Evolutionary conservation across 2,329 filamentous ascomycete species (phyloP).

Genomic region (Septoria linicola): DNA sequence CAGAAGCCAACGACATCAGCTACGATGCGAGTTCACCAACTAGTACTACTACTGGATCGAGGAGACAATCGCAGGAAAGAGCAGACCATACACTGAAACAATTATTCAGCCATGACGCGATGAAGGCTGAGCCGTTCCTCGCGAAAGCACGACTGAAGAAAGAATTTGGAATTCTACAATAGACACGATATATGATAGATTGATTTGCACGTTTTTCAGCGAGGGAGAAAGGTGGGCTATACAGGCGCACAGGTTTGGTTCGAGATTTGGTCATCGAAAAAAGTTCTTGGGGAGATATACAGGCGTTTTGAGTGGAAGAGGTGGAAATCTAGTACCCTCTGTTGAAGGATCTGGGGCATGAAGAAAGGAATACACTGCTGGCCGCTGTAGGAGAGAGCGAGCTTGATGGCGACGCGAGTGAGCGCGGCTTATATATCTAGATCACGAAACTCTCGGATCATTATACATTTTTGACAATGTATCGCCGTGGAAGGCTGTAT

Average conservation of each 20-base stretch:
- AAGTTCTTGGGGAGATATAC: neutral
- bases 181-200: constrained; percentile 8
- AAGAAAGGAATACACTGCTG: neutral
- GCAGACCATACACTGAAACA: constrained; percentile 35
- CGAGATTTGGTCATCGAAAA: no score
- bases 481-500: no score
- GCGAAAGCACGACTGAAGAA: constrained; percentile 17
- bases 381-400: neutral
- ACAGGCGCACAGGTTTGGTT: no score
- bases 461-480: no score
- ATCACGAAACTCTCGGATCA: no score
- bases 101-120: constrained; percentile 38
- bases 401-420: no score
- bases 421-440: no score
- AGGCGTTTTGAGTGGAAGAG: constrained; percentile 1
- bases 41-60: neutral
- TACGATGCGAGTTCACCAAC: constrained; percentile 28
- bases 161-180: neutral
- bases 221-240: no score
- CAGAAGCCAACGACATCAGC: constrained; percentile 30
- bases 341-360: neutral
- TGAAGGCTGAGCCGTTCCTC: constrained; percentile 28
- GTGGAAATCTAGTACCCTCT: constrained; percentile 21
- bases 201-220: constrained; percentile 7
- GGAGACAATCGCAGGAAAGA: constrained; percentile 8